phyloP scores from a whole-genome alignment of 106 monocot species.

The Xerophyta viscosa region DNA sequence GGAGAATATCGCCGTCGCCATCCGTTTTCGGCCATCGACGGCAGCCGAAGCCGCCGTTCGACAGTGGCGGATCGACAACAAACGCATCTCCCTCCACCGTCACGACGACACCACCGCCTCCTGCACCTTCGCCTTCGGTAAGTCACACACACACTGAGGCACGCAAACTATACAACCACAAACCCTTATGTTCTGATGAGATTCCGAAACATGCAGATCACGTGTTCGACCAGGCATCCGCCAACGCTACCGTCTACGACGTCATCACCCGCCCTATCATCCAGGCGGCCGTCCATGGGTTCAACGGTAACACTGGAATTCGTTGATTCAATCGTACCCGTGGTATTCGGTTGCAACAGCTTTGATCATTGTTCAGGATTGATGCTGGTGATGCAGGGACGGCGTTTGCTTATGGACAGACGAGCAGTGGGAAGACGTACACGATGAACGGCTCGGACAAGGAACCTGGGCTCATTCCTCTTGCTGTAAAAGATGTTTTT shows the following conservation, averaged over 20 bases:
- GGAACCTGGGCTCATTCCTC: constrained; percentile 74
- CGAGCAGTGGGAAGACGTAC: constrained; percentile 95
- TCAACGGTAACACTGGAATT: too few species aligned
- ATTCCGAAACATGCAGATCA: constrained; percentile 67
- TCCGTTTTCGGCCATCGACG: constrained; percentile 73
- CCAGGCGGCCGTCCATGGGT: constrained; percentile 68
- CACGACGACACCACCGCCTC: constrained; percentile 30
- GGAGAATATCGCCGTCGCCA: constrained; percentile 94
- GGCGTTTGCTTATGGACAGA: constrained; percentile 97
- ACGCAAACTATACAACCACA: too few species aligned
- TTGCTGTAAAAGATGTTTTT: constrained; percentile 74
- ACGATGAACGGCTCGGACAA: constrained; percentile 84
- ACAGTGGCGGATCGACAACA: constrained; percentile 63
- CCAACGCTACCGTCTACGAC: constrained; percentile 42
- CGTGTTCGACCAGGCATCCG: constrained; percentile 60
- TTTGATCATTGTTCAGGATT: too few species aligned
- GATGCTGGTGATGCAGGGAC: constrained; percentile 37
- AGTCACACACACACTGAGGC: too few species aligned
- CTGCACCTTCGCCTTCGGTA: constrained; percentile 1
- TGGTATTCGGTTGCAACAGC: too few species aligned
- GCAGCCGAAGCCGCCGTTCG: constrained; percentile 18
- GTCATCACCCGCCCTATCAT: constrained; percentile 66
- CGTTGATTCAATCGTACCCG: too few species aligned
- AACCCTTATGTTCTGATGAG: too few species aligned
- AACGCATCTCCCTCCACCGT: constrained; percentile 67